Evolutionary conservation across 176 grass and related monocot species (phyloP).

Genomic region (Carex parvula): DNA sequence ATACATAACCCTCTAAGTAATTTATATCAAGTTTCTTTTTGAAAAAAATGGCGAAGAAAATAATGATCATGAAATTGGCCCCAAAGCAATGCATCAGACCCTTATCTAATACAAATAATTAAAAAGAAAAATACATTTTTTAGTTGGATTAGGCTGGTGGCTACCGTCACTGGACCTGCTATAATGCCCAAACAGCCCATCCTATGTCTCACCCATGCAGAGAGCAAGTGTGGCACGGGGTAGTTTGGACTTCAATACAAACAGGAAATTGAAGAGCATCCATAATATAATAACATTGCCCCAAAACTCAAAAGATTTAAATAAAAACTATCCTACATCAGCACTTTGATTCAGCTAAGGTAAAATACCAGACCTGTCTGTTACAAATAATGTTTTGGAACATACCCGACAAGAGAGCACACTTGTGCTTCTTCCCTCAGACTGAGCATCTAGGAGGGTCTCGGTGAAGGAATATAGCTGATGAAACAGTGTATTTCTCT

Average conservation of each 20-base stretch:
- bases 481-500: constrained; percentile 63
- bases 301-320: constrained; percentile 14
- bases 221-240: background rate
- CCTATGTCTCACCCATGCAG: background rate
- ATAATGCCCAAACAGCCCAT: background rate
- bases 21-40: background rate
- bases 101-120: background rate
- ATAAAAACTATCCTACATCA: background rate
- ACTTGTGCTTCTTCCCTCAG: constrained; percentile 66
- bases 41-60: background rate
- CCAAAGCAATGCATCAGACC: background rate
- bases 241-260: background rate
- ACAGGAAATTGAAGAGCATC: background rate
- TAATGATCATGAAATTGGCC: background rate
- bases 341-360: background rate
- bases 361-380: background rate
- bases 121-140: background rate
- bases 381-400: constrained; percentile 8
- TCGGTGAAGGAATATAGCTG: constrained; percentile 72
- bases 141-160: background rate
- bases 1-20: background rate
- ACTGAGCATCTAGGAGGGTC: constrained; percentile 56
- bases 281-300: background rate
- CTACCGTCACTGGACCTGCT: background rate
- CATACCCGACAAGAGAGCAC: constrained; percentile 86